Conservation (phyloP, 164 flowering plant species). For the Akebia trifoliata region DNA sequence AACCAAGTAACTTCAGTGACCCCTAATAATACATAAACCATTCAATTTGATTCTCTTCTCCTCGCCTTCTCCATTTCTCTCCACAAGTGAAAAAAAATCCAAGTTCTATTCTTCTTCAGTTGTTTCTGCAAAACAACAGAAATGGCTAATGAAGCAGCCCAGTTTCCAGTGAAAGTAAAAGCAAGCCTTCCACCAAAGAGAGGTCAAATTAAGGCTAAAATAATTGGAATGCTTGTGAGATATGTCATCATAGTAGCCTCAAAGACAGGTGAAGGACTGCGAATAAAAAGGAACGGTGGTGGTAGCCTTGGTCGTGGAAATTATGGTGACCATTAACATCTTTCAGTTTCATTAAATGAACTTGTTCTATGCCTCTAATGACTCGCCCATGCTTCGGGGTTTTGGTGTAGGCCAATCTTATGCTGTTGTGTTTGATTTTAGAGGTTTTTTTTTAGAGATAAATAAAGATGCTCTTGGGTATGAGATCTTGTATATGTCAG, state of each 20-base stretch:
- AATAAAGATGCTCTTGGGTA: no score
- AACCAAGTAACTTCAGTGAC: background rate
- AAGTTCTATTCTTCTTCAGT: background rate
- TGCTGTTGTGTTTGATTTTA: no score
- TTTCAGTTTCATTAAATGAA: no score
- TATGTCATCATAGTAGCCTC: slow-evolving; percentile 11
- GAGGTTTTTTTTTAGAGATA: no score
- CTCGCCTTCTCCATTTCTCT: background rate
- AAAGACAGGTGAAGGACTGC: slow-evolving; percentile 4
- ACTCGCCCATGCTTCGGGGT: no score
- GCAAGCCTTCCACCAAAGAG: slow-evolving; percentile 33
- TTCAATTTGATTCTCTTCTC: background rate
- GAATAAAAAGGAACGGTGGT: slow-evolving; percentile 6
- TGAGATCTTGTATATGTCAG: no score
- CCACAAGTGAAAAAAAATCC: background rate
- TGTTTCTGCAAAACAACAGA: background rate
- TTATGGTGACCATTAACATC: background rate
- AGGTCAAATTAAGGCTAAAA: slow-evolving; percentile 31
- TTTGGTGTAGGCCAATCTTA: no score
- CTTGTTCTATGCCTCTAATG: no score
- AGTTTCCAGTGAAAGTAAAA: slow-evolving; percentile 6
- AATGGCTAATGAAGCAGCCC: background rate
- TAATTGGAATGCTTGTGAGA: slow-evolving; percentile 12
- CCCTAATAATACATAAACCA: background rate
- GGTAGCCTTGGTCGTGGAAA: no score